Conservation (phyloP, 2,329 filamentous ascomycete genomes). For the Ophiostoma sp. region DNA sequence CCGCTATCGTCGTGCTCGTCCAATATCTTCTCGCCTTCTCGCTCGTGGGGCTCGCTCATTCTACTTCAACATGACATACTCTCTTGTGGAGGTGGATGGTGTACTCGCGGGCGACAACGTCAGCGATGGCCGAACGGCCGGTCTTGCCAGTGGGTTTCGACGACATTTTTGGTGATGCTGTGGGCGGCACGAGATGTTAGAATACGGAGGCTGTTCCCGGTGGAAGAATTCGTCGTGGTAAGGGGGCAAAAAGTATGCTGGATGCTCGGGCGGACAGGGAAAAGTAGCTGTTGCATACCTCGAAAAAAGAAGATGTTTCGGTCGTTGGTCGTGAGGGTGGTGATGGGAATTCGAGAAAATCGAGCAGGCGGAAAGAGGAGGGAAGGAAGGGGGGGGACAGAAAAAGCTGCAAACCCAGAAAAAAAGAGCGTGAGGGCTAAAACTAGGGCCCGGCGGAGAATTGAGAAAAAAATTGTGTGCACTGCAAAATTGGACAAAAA, state of each 20-base stretch:
- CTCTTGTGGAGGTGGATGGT: slow-evolving; percentile 99
- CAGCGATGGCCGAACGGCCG: slow-evolving; percentile 88
- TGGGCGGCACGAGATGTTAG: not conserved
- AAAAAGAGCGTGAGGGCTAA: slow-evolving; percentile 22
- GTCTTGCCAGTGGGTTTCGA: slow-evolving; percentile 61
- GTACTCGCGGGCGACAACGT: slow-evolving; percentile 99
- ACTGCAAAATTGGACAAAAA: slow-evolving; percentile 20
- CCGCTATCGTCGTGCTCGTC: not conserved
- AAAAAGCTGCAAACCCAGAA: slow-evolving; percentile 17
- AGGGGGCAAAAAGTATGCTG: not conserved
- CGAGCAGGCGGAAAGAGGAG: slow-evolving; percentile 5
- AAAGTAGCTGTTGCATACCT: slow-evolving; percentile 17
- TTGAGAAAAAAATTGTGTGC: slow-evolving; percentile 25
- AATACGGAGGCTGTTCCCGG: slow-evolving; percentile 17
- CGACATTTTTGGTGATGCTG: slow-evolving; percentile 50
- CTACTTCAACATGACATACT: slow-evolving; percentile 54
- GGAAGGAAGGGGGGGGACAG: slow-evolving; percentile 19
- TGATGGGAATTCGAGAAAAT: slow-evolving; percentile 21
- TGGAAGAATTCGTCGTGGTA: no score
- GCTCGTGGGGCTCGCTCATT: not conserved
- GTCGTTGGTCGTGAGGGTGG: slow-evolving; percentile 22
- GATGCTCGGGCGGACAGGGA: not conserved
- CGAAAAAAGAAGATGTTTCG: slow-evolving; percentile 22
- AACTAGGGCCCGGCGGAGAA: slow-evolving; percentile 23
- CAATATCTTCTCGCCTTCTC: not conserved